These are phyloP conservation scores for Phycomyces blakesleeanus DNA, from an alignment of 192 early-diverging fungal species.

Conservation along the genomic window DNA sequence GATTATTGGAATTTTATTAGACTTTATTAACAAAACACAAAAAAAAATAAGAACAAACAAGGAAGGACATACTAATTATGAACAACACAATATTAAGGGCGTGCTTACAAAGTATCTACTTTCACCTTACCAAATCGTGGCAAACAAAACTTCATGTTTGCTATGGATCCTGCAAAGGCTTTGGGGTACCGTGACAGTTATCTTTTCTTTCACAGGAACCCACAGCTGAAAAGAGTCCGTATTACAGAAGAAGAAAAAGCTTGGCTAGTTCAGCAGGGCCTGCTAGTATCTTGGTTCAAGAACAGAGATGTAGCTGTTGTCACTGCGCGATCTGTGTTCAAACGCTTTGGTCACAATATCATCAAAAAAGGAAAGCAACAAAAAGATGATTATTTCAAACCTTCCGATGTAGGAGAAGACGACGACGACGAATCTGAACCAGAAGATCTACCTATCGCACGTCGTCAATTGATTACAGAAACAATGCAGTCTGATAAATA, in stretches of 20 bases:
- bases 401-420: slow-evolving; percentile 4
- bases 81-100: slow-evolving; percentile 46
- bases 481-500: neutral
- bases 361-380: slow-evolving; percentile 59
- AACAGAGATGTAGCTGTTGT: slow-evolving; percentile 67
- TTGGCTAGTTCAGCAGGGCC: slow-evolving; percentile 52
- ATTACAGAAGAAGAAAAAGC: slow-evolving; percentile 79
- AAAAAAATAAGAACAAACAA: too few species aligned
- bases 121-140: slow-evolving; percentile 80
- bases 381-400: slow-evolving; percentile 73
- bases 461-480: slow-evolving; percentile 6
- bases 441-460: neutral
- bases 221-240: slow-evolving; percentile 68
- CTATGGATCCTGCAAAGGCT: slow-evolving; percentile 83
- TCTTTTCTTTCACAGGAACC: slow-evolving; percentile 87
- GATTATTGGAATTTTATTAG: too few species aligned
- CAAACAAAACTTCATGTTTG: slow-evolving; percentile 72
- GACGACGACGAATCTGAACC: slow-evolving; percentile 3
- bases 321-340: slow-evolving; percentile 71
- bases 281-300: slow-evolving; percentile 65
- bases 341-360: slow-evolving; percentile 62
- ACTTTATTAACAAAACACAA: too few species aligned
- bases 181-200: slow-evolving; percentile 90
- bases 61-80: too few species aligned
- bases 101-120: slow-evolving; percentile 72